These are phyloP conservation scores for Ophiocordyceps unilateralis DNA, from an alignment of 2,329 filamentous ascomycete genomes.

Conservation along the genomic window DNA sequence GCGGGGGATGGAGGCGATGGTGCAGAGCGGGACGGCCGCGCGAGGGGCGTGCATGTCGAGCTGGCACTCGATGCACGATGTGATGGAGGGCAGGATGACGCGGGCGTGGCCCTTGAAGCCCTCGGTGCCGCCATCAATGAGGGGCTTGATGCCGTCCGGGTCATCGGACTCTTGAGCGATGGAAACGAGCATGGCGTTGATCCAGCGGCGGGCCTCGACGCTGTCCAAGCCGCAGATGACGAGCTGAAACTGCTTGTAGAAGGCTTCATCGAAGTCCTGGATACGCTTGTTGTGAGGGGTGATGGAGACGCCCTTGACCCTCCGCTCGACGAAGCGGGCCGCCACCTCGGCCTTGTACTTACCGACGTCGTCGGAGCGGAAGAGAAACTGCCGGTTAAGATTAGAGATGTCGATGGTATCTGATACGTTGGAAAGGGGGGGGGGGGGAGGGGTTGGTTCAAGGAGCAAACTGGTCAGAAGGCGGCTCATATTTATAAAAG, in stretches of 20 bases:
- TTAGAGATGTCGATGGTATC: slow-evolving; percentile 98
- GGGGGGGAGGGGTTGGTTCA: background rate
- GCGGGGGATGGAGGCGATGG: slow-evolving; percentile 85
- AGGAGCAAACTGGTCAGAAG: background rate
- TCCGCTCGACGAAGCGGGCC: slow-evolving; percentile 73
- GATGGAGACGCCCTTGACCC: slow-evolving; percentile 81
- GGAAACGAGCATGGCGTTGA: slow-evolving; percentile 80
- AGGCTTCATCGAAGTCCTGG: slow-evolving; percentile 89
- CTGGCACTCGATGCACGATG: slow-evolving; percentile 95
- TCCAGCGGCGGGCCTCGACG: slow-evolving; percentile 96
- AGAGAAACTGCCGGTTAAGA: slow-evolving; percentile 92
- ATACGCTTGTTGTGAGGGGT: slow-evolving; percentile 90
- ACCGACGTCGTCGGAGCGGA: slow-evolving; percentile 80
- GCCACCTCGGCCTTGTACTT: slow-evolving; percentile 89
- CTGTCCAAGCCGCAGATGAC: slow-evolving; percentile 91
- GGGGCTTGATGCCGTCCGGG: slow-evolving; percentile 72
- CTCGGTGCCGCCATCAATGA: slow-evolving; percentile 94
- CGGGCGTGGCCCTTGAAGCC: slow-evolving; percentile 95
- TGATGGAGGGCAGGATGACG: slow-evolving; percentile 81
- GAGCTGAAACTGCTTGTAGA: slow-evolving; percentile 93
- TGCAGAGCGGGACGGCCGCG: slow-evolving; percentile 91
- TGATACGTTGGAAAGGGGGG: slow-evolving; percentile 14
- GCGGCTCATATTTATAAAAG: background rate
- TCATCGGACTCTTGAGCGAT: slow-evolving; percentile 68
- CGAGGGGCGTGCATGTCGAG: slow-evolving; percentile 97